Base-by-base conservation (phyloP, 2,329 filamentous ascomycete genomes). In the Cadophora malorum region DNA sequence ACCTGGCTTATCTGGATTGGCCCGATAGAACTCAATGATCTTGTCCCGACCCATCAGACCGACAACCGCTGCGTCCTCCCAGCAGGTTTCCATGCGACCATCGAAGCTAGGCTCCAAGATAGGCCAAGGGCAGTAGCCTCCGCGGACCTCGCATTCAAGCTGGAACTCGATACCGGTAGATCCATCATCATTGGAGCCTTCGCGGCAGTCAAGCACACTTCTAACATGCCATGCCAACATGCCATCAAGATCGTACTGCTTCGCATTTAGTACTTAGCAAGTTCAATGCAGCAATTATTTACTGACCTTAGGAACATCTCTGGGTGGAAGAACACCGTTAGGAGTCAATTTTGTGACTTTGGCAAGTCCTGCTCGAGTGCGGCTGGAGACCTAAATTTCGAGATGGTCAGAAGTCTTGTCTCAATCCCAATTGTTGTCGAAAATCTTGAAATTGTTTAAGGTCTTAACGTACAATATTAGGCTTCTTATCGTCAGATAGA, bases 401-500 rank as follows among this genome's bases (percentile, higher is more conserved):
- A 47, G 4, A n/a, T 47, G 10, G 16, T 21, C 38, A 45, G 33
- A 5, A 9, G 33, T 5, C 5, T 4, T 9, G 33, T 35, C 33
- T n/a, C n/a, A n/a, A n/a, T n/a, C n/a, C 33, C 4, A 5, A 35
- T 5, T 35, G 9, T 35, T 35, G 33, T 35, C 9, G 9, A 35
- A 9, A 35, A 16, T 45, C 19, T 14, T 38, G 5, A 3, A 38
- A 12, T 7, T 2, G 8, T 14, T 2, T 8, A 41, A 14, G 1
- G 10, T 2, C 7, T 1, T 19, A n/a, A 10, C 70, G 53, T 16
- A 73, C 56, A 8, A 67, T 23, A 12, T 63, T 66, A 16, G 70
- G 70, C 53, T 71, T 71, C 53, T 56, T 66, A 31, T 73, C 70
- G 1, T 67, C 53, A n/a, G 60, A 61, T 2, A 74, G 49, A 2